Evolutionary conservation across 805 yeast species (phyloP), one percentile per base, ranked within the genome.

Genomic region (Starmerella asiatica): DNA sequence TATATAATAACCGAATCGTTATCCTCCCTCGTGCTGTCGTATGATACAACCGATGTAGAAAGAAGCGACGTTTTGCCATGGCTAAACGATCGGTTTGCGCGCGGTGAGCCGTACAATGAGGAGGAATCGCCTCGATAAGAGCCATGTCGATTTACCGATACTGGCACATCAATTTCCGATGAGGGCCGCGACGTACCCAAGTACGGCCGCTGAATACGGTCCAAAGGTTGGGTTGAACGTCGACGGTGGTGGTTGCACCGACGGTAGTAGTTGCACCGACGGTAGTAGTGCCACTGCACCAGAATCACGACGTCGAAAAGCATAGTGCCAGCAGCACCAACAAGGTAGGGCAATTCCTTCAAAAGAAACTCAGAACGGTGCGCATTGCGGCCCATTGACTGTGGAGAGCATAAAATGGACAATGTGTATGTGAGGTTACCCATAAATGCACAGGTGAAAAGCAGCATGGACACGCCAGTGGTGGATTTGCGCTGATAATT

Each of bases 301-400:
- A 64, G 50, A 29, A 64, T 62, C 19, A 73, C 60, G 29, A 75
- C 44, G 56, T 86, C 96, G 57, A 86, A 84, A 3, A 75, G 48
- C 16, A 85, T 69, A 0, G 96, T 85, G 6, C 96, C 95, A 0
- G 83, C 70, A 48, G 91, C 76, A 1, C 96, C 95, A 20, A 84
- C 53, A 24, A 88, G 66, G 54, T 77, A 86, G 0, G 96, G 94
- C 38, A 83, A 56, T 52, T 85, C 94, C 34, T 73, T 75, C 47
- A 62, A 48, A 21, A 84, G 58, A 53, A 80, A 86, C 6, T 48
- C 60, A 1, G 57, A 60, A n/a, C 36, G 33, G 32, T 43, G 32
- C 14, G 60, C 54, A n/a, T 50, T 51, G 23, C 64, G 40, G 57
- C 73, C 75, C 12, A 48, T 65, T 65, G 60, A 81, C 23, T 50